A percentile compares a stretch with the other conserved stretches of the same genome.
These are phyloP conservation scores for Aspergillus kassunensis DNA, from an alignment of 495 filamentous ascomycete species.

Conservation along the genomic window DNA sequence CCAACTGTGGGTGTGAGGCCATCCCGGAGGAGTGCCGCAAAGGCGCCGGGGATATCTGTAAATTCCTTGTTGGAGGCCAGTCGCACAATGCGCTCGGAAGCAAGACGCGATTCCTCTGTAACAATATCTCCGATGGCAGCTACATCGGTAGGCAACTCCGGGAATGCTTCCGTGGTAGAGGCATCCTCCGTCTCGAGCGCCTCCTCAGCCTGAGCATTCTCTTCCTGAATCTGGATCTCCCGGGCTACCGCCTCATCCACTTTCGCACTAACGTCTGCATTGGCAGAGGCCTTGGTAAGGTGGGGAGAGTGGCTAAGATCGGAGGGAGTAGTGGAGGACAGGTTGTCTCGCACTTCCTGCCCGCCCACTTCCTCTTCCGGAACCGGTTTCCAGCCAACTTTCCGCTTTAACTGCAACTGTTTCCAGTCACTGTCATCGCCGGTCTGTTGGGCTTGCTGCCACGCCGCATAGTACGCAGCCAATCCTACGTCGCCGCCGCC, in stretches of 20 bases:
- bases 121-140: conserved; percentile 26
- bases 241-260: conserved; percentile 63
- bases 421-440: conserved; percentile 78
- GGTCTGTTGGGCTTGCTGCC: conserved; percentile 70
- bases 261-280: conserved; percentile 52
- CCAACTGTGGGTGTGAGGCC: conserved; percentile 73
- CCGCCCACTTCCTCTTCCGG: conserved; percentile 50
- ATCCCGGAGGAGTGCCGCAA: conserved; percentile 76
- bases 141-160: conserved; percentile 29
- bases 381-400: conserved; percentile 79
- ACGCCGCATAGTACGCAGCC: conserved; percentile 85
- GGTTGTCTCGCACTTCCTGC: conserved; percentile 28
- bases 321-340: conserved; percentile 14
- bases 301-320: conserved; percentile 35
- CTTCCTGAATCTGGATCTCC: conserved; percentile 52
- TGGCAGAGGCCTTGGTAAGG: conserved; percentile 55
- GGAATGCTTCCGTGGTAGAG: conserved; percentile 28
- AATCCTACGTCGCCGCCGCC: conserved; percentile 54
- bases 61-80: conserved; percentile 64
- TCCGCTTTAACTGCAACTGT: conserved; percentile 81
- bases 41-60: conserved; percentile 82
- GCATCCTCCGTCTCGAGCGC: conserved; percentile 30
- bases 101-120: conserved; percentile 57
- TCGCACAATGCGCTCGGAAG: conserved; percentile 69
- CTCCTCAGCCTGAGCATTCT: conserved; percentile 44